These are phyloP conservation scores for Eustoma russellianum DNA, from an alignment of 257 asterid species.

Conservation along the genomic window DNA sequence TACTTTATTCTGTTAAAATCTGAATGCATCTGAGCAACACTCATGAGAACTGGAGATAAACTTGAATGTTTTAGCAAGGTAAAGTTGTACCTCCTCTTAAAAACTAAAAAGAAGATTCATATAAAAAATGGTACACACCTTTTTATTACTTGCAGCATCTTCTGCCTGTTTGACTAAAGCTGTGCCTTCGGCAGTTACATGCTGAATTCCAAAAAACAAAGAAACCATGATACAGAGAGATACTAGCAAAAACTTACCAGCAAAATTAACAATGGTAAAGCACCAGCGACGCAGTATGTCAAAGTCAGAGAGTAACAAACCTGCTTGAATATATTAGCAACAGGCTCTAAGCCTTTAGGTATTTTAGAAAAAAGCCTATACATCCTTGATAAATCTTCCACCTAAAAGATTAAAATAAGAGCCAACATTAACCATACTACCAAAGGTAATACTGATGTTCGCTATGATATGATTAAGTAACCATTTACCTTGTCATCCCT, in stretches of 20 bases:
- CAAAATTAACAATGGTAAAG: neutral
- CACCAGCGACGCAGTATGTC: neutral
- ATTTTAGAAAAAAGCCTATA: conserved; percentile 89
- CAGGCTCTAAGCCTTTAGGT: conserved; percentile 80
- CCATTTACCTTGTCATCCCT: conserved; percentile 83
- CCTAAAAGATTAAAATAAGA: conserved; percentile 30
- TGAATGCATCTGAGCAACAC: too few species aligned
- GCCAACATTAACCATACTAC: conserved; percentile 5
- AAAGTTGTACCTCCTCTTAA: too few species aligned
- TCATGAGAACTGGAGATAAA: too few species aligned
- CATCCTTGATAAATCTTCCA: conserved; percentile 94
- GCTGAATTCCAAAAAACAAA: conserved; percentile 42
- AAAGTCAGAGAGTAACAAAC: conserved; percentile 22
- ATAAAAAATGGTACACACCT: conserved; percentile 34
- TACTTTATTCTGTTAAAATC: too few species aligned
- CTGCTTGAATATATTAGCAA: conserved; percentile 83
- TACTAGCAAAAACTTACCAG: too few species aligned
- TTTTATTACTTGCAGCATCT: conserved; percentile 95
- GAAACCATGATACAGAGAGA: conserved; percentile 1
- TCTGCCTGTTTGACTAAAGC: conserved; percentile 95
- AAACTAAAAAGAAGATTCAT: neutral
- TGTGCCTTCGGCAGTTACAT: conserved; percentile 95
- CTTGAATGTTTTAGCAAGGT: too few species aligned
- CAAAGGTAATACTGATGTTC: neutral
- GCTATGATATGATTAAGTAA: neutral